Evolutionary conservation across 768 basidiomycete genomes (phyloP), one percentile per base, ranked within the genome.

Genomic region (Hysterangium stoloniferum): DNA sequence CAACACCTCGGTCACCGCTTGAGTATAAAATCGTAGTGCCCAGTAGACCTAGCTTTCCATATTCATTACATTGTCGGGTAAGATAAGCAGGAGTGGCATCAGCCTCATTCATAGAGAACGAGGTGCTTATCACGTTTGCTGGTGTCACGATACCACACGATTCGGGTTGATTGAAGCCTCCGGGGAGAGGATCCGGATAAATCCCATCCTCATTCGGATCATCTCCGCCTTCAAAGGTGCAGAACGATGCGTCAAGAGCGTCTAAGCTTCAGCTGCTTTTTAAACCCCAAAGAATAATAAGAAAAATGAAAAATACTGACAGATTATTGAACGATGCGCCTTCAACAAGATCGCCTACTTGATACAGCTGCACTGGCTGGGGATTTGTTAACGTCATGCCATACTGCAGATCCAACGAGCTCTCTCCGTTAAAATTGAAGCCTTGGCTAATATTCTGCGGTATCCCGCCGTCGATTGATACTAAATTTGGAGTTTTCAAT

Each of bases 371-470:
- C 20, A 57, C 54, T 20, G 40, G 49, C 25, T 48, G 38, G 9
- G 49, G 53, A 11, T 47, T 27, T 8, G 54, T 33, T 20, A 41
- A 43, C 12, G 38, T n/a, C 52, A 48, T 45, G 19, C 38, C 49
- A 27, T 51, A 51, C 32, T 51, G n/a, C n/a, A n/a, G n/a, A 60
- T 88, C 86, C 4, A 88, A 74, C 58, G 81, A 72, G 24, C 83
- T 81, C 69, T 86, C 86, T 17, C 73, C 79, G 43, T 83, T 80
- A 34, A 67, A 67, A 13, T 65, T 57, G 56, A 78, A 76, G 35
- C 71, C 62, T 35, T 66, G 59, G 22, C 74, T 61, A 15, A 66
- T 62, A 2, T 67, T 74, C 53, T 78, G 76, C 34, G 25, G 33
- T 48, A 52, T 41, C 13, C 50, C 50, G 19, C 50, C 50, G 24